Evolutionary conservation across 2,329 filamentous ascomycete genomes (phyloP).

Genomic region (Alternaria dauci): DNA sequence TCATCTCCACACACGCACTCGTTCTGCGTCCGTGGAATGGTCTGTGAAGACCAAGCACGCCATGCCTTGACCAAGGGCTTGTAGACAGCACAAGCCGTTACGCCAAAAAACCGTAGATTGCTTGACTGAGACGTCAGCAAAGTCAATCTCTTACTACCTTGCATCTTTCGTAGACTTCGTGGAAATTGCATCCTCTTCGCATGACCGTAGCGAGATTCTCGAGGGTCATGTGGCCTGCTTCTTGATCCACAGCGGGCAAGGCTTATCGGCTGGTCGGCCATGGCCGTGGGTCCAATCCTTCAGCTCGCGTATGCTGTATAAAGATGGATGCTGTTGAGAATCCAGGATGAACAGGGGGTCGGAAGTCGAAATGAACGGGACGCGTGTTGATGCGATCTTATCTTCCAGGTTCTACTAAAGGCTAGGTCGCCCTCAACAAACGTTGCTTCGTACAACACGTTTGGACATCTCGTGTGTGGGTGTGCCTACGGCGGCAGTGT

Average conservation of each 20-base stretch:
- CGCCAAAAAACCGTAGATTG: constrained; percentile 75
- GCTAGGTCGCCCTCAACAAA: constrained; percentile 65
- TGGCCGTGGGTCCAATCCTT: constrained; percentile 68
- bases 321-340: constrained; percentile 78
- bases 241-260: constrained; percentile 75
- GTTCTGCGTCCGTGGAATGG: constrained; percentile 64
- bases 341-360: constrained; percentile 81
- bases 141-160: constrained; percentile 61
- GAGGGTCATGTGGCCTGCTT: constrained; percentile 75
- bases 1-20: constrained; percentile 72
- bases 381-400: constrained; percentile 71
- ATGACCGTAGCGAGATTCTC: constrained; percentile 74
- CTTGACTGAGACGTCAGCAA: constrained; percentile 78
- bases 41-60: constrained; percentile 71
- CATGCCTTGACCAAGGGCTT: constrained; percentile 73
- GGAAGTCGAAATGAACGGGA: constrained; percentile 76
- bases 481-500: neutral
- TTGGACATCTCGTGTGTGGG: neutral
- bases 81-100: constrained; percentile 34
- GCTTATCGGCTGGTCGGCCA: constrained; percentile 66
- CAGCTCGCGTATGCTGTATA: constrained; percentile 78
- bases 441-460: neutral
- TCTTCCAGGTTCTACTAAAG: constrained; percentile 65
- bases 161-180: constrained; percentile 70
- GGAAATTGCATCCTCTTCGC: constrained; percentile 64